Base-by-base conservation (phyloP, 1,139 yeast genomes). In the Yamadazyma spencermartinsiae region DNA sequence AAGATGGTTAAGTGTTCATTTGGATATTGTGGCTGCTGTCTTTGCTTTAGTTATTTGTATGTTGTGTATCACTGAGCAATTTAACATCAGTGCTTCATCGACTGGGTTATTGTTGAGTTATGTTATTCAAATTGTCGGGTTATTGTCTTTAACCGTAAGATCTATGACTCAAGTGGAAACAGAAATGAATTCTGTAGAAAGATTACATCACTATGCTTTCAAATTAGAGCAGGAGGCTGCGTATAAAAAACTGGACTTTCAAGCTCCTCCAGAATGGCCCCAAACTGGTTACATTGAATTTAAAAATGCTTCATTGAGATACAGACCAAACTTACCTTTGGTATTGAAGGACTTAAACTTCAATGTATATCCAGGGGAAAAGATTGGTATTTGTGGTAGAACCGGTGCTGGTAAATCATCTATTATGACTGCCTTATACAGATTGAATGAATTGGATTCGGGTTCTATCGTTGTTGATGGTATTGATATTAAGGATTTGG, bases 371-470 rank as follows among this genome's bases (percentile, higher is more conserved):
- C 74, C 81, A 2, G 76, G 79, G 20, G 82, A 81, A 56, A 84
- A 82, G 55, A 72, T 84, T 45, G 92, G 92, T 37, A 80, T 84
- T 44, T 82, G 88, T 61, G 92, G 92, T 18, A 76, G 92, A 56
- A 84, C 92, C 1, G 92, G 92, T 43, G 90, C 92, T 10, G 92
- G 92, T 36, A 85, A 84, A 58, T 76, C 86, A 19, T 79, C 88
- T 2, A 79, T 85, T 35, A 79, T 83, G 78, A 71, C 78, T 16
- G 86, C 87, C 0, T 62, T 85, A 39, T 84, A 79, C 58, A 70
- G 92, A 42, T 61, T 84, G 31, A 61, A 74, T 10, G 89, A 84
- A 52, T 58, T 82, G 34, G 54, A 63, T 12, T 40, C 54, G 0
- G 92, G 92, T 9, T 48, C 52, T 14, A 73, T 83, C 37, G 43